Conservation (phyloP, 1,139 yeast species). For the Saccharomyces hybrid region DNA sequence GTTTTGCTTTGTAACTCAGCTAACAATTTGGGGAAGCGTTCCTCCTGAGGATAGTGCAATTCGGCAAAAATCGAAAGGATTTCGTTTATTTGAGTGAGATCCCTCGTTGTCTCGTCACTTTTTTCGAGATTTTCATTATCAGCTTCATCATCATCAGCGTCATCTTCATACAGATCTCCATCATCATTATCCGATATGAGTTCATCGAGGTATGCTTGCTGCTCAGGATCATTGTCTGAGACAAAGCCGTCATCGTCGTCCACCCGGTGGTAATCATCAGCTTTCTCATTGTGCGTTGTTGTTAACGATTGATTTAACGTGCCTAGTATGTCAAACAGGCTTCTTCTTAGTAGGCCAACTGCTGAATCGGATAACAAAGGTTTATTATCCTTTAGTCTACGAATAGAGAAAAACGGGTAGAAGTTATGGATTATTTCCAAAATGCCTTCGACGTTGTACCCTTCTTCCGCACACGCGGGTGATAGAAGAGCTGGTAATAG, state of each 20-base stretch:
- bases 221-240: constrained; percentile 10
- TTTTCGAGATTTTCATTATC: neutral
- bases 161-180: constrained; percentile 3
- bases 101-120: neutral
- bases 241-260: neutral
- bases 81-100: neutral
- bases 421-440: neutral
- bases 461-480: neutral
- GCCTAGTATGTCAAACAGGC: neutral
- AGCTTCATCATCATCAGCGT: constrained; percentile 4
- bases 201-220: constrained; percentile 15
- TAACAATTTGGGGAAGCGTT: constrained; percentile 1
- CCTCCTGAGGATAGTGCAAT: constrained; percentile 4
- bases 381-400: neutral
- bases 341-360: neutral
- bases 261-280: neutral
- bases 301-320: neutral
- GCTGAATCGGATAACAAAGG: neutral
- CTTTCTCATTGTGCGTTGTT: neutral
- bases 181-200: constrained; percentile 9
- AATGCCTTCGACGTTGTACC: neutral
- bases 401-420: neutral
- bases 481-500: neutral
- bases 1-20: neutral
- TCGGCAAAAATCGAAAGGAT: neutral